Conservation (phyloP, 192 early-diverging fungal species). For the Gaertneriomyces semiglobifer region DNA sequence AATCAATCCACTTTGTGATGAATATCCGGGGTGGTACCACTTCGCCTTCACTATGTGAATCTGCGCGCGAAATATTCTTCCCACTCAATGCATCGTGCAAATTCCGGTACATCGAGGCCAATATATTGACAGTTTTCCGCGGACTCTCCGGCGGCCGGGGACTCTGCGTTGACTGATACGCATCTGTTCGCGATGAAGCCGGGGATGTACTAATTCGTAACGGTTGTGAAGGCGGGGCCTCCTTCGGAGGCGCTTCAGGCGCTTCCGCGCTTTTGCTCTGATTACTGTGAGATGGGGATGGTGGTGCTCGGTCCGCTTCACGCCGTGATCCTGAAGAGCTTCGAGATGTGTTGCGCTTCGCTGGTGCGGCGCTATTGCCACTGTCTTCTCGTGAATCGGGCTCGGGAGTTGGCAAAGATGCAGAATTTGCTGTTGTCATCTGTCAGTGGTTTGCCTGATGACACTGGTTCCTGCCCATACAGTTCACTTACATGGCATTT, state of each 20-base stretch:
- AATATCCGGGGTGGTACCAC: constrained; percentile 49
- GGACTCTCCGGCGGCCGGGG: neutral
- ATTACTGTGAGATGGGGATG: neutral
- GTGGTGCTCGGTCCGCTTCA: constrained; percentile 3
- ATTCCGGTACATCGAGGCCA: constrained; percentile 38
- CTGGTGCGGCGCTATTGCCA: neutral
- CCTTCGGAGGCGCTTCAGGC: too few relatives aligned
- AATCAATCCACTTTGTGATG: constrained; percentile 87
- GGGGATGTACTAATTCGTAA: too few relatives aligned
- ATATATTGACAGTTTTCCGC: constrained; percentile 15
- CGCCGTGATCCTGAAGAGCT: neutral
- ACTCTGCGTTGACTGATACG: too few relatives aligned
- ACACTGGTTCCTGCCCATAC: neutral
- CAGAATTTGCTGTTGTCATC: neutral
- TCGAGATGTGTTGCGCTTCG: neutral
- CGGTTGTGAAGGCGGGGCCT: too few relatives aligned
- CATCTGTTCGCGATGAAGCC: too few relatives aligned
- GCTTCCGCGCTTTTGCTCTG: too few relatives aligned
- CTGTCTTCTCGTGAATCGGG: neutral
- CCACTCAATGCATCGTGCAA: constrained; percentile 27
- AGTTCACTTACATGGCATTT: too few relatives aligned
- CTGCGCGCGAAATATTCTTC: neutral
- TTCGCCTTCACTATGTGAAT: constrained; percentile 4
- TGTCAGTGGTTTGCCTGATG: neutral
- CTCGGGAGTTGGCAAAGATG: constrained; percentile 21